Conservation (phyloP, 345 rosid species). For the Eucalyptus dawsonii region DNA sequence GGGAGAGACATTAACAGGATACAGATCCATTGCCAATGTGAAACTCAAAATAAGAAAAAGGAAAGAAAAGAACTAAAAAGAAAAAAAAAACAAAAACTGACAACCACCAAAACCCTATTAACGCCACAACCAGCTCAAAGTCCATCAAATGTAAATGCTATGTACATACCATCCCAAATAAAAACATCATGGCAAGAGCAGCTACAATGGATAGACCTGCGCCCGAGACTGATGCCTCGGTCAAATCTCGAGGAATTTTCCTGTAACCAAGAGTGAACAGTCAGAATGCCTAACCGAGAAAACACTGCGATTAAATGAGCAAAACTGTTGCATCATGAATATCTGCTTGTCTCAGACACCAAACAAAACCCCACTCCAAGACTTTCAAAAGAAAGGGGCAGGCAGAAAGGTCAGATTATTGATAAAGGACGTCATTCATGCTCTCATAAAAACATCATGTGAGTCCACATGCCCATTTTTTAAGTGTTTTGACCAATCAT, state of each 20-base stretch:
- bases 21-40: background rate
- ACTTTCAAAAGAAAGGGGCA: background rate
- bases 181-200: slow-evolving; percentile 74
- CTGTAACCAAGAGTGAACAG: slow-evolving; percentile 20
- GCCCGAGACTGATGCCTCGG: slow-evolving; percentile 93
- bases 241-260: slow-evolving; percentile 99
- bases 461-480: background rate
- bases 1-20: background rate
- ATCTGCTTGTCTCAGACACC: background rate
- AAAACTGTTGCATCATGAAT: background rate
- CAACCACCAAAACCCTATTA: background rate
- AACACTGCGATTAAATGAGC: background rate
- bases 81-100: background rate
- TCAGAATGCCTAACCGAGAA: background rate
- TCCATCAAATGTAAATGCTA: background rate
- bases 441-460: background rate
- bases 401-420: background rate
- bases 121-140: background rate
- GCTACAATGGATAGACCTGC: slow-evolving; percentile 92
- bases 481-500: background rate
- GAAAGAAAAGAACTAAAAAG: background rate
- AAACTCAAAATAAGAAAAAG: background rate
- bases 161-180: slow-evolving; percentile 90
- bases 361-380: background rate
- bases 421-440: background rate